A percentile compares a stretch with the other conserved stretches of the same genome.
These are phyloP conservation scores for Gaertneriomyces semiglobifer DNA, from an alignment of 192 early-diverging fungal species.

Conservation along the genomic window DNA sequence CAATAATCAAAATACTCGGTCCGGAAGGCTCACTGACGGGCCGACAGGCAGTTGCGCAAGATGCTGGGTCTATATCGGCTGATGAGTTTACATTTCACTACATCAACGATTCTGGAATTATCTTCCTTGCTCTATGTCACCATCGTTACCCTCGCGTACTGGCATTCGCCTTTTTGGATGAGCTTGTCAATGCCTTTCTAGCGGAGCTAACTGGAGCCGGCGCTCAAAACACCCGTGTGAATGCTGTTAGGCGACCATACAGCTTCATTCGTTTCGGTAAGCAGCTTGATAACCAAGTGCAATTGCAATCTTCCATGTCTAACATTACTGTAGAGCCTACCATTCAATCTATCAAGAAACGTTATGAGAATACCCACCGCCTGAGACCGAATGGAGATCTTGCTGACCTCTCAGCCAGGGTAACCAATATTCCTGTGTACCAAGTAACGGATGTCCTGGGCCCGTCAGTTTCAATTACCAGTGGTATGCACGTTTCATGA, in stretches of 20 bases:
- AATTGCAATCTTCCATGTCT: neutral
- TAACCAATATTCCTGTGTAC: constrained; percentile 23
- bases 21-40: constrained; percentile 3
- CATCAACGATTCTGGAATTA: constrained; percentile 16
- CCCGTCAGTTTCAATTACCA: constrained; percentile 9
- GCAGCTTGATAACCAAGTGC: constrained; percentile 3
- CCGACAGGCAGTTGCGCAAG: neutral
- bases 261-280: constrained; percentile 43
- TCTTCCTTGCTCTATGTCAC: constrained; percentile 33
- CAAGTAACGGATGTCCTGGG: constrained; percentile 35
- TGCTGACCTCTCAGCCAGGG: constrained; percentile 24
- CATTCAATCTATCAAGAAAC: constrained; percentile 37
- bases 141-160: constrained; percentile 38
- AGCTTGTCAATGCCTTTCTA: constrained; percentile 30
- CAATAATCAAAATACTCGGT: constrained; percentile 23
- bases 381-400: constrained; percentile 36
- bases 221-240: neutral
- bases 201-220: constrained; percentile 19
- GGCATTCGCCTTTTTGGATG: constrained; percentile 38
- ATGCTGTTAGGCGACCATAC: constrained; percentile 34
- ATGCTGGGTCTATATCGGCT: constrained; percentile 23
- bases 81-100: constrained; percentile 44
- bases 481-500: neutral
- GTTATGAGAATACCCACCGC: constrained; percentile 40
- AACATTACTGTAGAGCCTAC: constrained; percentile 24